Base-by-base conservation (phyloP, 2,329 filamentous ascomycete genomes). In the Ambrosiella beaveri region DNA sequence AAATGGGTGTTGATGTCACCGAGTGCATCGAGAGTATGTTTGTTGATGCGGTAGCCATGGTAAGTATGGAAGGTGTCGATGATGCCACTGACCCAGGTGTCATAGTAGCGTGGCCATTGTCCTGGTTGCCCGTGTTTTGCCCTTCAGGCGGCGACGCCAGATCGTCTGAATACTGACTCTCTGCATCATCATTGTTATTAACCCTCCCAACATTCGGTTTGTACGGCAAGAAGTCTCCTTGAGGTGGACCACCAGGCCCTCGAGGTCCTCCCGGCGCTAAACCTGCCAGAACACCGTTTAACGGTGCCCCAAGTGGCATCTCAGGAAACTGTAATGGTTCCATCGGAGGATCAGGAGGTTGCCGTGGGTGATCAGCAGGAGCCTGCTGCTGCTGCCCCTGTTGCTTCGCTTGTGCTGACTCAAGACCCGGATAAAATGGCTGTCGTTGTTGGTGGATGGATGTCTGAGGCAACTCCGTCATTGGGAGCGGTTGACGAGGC, bases 361-460 rank as follows among this genome's bases (percentile, higher is more conserved):
- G 36, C 36, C 15, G 44, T 41, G 8, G 27, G 53, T 27, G 52
- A 35, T 56, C 36, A 13, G 27, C 27, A 27, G 27, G 27, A 27
- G 5, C 27, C 27, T 27, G 27, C 27, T 15, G 36, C 11, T 51
- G 57, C 8, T 53, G 44, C 38, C 1, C 11, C n/a, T 56, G 37
- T 7, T 50, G 58, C 15, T 37, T 51, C 27, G 52, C 37, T 19
- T 44, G 49, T 36, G 49, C 37, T 38, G 37, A 51, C 35, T 51
- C 41, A 17, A 57, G 45, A 7, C 54, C 38, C 8, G 55, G 55
- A 17, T 56, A 57, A 52, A 54, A 60, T 19, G 59, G 55, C 19
- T 36, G 54, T 12, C 54, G 57, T 37, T 57, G 55, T 35, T 61
- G 57, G 19, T 59, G 56, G 49, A 61, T 36, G 12, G 57, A 57